Base-by-base conservation (phyloP, 2,329 filamentous ascomycete species). In the Cladophialophora chaetospira region DNA sequence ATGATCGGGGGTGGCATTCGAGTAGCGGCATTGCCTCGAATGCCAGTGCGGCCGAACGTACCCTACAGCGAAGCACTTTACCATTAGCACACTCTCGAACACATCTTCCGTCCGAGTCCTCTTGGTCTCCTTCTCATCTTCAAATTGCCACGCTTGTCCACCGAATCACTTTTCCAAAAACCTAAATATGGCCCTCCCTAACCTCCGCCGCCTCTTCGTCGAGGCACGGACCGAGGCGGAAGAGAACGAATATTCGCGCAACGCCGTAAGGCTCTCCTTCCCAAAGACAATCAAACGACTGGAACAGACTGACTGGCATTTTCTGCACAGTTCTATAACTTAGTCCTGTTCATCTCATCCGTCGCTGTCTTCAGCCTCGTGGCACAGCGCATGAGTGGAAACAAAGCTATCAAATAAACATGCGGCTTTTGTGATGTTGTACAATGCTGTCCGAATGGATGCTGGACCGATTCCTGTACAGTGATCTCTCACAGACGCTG, bases 321-420 rank as follows among this genome's bases (percentile, higher is more conserved):
- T 10, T 31, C 29, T 33, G 19, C 54, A 5, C 67, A 96, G 94
- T 99, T 99, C 73, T 99, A 99, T 76, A 97, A 99, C 69, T 85
- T 96, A 0, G 91, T 97, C 1, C 79, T 97, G 2, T 99, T 97
- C 77, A 93, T 99, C 80, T 94, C 92, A 21, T 97, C 94, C 0
- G 89, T 99, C 21, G 91, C 93, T 5, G 85, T 96, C 58, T 97
- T 97, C 77, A 96, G 93, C 71, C 77, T 99, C 58, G 86, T 94
- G 60, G 94, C 93, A 25, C 94, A 99, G 70, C 88, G 88, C 65
- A 88, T 97, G 82, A 80, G 79, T 60, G 61, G 49, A 35, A 69
- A 68, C 47, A 75, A 73, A 58, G 57, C 68, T 17, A 64, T 67
- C 36, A 73, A 69, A 68, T 73, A 63, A 72, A 21, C 25, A 35